These are phyloP conservation scores for Eremochloa ophiuroides DNA, from an alignment of 176 grass and related monocot genomes.

Conservation along the genomic window DNA sequence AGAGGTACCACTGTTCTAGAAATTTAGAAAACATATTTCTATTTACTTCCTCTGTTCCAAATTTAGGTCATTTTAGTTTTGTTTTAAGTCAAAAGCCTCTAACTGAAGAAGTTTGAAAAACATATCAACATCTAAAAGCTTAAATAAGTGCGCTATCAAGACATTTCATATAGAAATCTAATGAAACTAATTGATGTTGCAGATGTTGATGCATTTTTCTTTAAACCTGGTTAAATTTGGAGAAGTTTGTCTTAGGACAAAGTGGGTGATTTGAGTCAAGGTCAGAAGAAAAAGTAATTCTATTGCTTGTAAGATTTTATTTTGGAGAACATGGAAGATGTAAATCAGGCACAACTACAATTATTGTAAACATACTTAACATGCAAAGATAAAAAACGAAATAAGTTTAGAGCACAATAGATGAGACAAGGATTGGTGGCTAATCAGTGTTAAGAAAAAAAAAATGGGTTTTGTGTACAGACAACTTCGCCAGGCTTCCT, in stretches of 20 bases:
- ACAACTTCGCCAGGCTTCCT: constrained; percentile 91
- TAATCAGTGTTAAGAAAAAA: not conserved
- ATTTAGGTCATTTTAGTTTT: not conserved
- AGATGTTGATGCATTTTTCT: not conserved
- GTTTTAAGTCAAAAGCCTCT: not conserved
- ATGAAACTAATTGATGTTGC: not conserved
- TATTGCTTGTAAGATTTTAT: not conserved
- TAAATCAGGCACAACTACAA: not conserved
- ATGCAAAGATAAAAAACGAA: not conserved
- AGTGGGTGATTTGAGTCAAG: not conserved
- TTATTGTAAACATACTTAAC: not conserved
- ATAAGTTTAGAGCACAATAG: not conserved
- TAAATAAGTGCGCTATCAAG: not conserved
- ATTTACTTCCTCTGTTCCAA: not conserved
- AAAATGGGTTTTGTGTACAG: constrained; percentile 17
- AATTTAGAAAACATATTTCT: not conserved
- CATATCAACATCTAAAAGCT: not conserved
- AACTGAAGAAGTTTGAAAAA: not conserved
- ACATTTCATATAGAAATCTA: not conserved
- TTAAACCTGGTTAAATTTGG: not conserved
- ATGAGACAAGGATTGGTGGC: not conserved
- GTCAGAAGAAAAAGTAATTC: not conserved
- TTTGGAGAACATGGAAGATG: not conserved
- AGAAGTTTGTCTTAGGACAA: not conserved
- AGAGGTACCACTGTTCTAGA: not conserved